Conservation (phyloP, 768 basidiomycete genomes). For the Megacollybia marginata region DNA sequence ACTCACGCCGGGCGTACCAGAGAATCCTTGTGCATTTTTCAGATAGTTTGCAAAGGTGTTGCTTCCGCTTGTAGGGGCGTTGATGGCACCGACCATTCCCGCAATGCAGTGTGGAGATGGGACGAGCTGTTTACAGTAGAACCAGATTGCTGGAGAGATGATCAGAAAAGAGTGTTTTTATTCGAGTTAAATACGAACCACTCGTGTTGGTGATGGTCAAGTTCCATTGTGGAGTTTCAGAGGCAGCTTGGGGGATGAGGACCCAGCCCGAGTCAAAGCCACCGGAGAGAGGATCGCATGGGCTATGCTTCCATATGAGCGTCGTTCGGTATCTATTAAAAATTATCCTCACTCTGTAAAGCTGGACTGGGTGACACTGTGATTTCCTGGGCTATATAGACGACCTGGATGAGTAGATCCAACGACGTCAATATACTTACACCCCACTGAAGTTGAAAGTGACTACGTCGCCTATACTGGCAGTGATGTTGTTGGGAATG, state of each 20-base stretch:
- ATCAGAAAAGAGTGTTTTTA: slow-evolving; percentile 8
- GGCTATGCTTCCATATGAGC: not conserved
- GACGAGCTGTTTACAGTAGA: slow-evolving; percentile 46
- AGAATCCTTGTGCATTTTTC: slow-evolving; percentile 21
- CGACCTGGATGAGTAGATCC: not conserved
- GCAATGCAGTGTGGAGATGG: slow-evolving; percentile 33
- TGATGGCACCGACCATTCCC: slow-evolving; percentile 48
- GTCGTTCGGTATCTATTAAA: not conserved
- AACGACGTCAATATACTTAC: slow-evolving; percentile 18
- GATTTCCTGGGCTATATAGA: slow-evolving; percentile 37
- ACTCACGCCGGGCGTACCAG: slow-evolving; percentile 26
- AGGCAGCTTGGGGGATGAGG: slow-evolving; percentile 22
- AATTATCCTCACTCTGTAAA: slow-evolving; percentile 16
- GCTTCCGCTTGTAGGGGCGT: slow-evolving; percentile 35
- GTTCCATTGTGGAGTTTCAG: slow-evolving; percentile 34
- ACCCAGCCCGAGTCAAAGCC: slow-evolving; percentile 55
- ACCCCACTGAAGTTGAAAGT: slow-evolving; percentile 43
- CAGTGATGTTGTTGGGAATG: slow-evolving; percentile 34
- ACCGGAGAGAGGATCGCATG: slow-evolving; percentile 39
- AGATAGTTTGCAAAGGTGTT: slow-evolving; percentile 33
- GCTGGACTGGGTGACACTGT: slow-evolving; percentile 44
- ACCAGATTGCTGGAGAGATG: slow-evolving; percentile 45
- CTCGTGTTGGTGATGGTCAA: slow-evolving; percentile 41
- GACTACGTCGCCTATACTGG: slow-evolving; percentile 34
- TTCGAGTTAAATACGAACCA: slow-evolving; percentile 28